phyloP scores from a whole-genome alignment of 192 early-diverging fungal species.

The Thoreauomyces humboldtii region DNA sequence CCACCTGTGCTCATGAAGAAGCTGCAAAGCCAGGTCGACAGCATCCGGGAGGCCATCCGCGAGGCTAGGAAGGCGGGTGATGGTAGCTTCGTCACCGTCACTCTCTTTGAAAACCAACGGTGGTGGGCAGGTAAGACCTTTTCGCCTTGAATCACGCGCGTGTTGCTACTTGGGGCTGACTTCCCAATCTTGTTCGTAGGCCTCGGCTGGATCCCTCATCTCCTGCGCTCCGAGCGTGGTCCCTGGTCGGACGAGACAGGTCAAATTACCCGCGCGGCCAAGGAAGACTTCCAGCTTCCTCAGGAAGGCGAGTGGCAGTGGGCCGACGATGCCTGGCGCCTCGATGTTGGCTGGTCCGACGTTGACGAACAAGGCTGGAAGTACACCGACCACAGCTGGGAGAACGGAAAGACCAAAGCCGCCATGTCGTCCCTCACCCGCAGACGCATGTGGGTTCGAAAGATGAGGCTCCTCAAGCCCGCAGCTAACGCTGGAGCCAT shows the following conservation, averaged over 20 bases:
- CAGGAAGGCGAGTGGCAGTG: constrained; percentile 45
- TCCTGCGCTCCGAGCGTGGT: constrained; percentile 53
- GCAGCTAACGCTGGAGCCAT: background rate
- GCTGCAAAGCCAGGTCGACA: constrained; percentile 35
- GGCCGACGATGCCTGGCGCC: constrained; percentile 56
- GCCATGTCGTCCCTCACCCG: constrained; percentile 56
- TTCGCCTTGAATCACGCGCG: background rate
- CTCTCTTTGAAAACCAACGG: constrained; percentile 72
- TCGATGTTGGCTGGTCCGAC: constrained; percentile 47
- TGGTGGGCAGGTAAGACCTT: constrained; percentile 63
- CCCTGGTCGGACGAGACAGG: constrained; percentile 70
- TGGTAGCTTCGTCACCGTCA: constrained; percentile 27
- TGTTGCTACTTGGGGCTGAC: background rate
- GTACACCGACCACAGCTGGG: constrained; percentile 71
- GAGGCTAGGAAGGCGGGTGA: constrained; percentile 25
- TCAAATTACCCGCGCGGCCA: constrained; percentile 41
- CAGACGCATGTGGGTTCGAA: constrained; percentile 62
- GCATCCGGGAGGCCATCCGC: constrained; percentile 32
- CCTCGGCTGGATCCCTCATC: constrained; percentile 68
- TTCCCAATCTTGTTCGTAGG: constrained; percentile 31
- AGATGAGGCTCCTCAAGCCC: constrained; percentile 32
- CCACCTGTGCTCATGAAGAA: constrained; percentile 40
- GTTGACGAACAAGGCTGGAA: constrained; percentile 59
- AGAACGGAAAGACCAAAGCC: constrained; percentile 41
- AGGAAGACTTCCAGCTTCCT: constrained; percentile 55